Base-by-base conservation (phyloP, 768 basidiomycete genomes). In the Pluteus cervinus region DNA sequence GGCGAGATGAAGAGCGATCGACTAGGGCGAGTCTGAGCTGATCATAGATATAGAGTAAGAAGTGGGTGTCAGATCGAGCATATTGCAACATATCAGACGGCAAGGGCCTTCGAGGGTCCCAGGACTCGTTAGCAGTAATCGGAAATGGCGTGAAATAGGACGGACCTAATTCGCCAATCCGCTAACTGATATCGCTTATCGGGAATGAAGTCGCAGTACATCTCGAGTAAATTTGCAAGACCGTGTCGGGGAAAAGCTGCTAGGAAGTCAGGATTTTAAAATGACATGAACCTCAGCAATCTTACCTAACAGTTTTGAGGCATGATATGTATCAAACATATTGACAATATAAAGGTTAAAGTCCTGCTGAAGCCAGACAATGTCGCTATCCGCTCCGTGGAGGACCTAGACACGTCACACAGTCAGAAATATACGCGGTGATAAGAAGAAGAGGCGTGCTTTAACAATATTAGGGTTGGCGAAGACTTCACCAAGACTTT, bases 141-240 rank as follows among this genome's bases (percentile, higher is more conserved):
- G 15, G 31, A 11, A 7, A 36, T 40, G 22, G 12, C 29, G 10
- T 10, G 14, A 35, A 43, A 37, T 17, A 24, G 22, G 14, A 48
- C 71, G 20, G 28, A 84, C 79, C 91, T 75, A 47, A 97, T 88
- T 17, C 96, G 79, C 96, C 96, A 99, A 57, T 99, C 96, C 7
- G 94, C 96, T 5, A 94, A 69, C 52, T 97, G 96, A 54, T 94
- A 98, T 21, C 89, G 78, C 62, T 99, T 99, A 65, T 98, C 94
- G 0, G 94, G 79, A 5, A 73, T 71, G 49, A 91, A 92, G 50
- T 90, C 81, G 52, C 89, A 93, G 52, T 89, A 97, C 68, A 84
- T 81, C 48, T 83, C 79, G 6, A 98, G 73, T 9, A 98, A 69
- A 29, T 79, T 74, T 0, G 88, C 87, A 10, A 99, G 77, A 2